Evolutionary conservation across 2,329 filamentous ascomycete species (phyloP).

Genomic region (Fusarium virguliforme): DNA sequence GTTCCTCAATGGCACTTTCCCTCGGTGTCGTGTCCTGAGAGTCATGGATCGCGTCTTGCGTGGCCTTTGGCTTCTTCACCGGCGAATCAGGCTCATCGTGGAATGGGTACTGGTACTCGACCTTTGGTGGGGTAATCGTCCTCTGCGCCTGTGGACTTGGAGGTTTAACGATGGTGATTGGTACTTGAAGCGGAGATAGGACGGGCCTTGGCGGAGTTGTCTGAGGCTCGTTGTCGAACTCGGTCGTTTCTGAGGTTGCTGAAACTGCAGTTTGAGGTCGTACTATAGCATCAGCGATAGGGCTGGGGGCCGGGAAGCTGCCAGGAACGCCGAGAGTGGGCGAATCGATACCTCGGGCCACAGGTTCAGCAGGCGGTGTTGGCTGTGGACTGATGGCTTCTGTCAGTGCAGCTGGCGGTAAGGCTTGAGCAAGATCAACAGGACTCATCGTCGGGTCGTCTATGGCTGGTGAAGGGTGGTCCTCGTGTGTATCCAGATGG

Average conservation of each 20-base stretch:
- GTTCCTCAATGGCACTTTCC: constrained; percentile 24
- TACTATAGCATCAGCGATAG: constrained; percentile 61
- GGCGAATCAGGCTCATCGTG: constrained; percentile 60
- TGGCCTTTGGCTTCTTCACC: constrained; percentile 24
- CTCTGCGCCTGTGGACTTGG: constrained; percentile 50
- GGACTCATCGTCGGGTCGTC: constrained; percentile 45
- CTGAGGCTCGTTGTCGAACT: constrained; percentile 82
- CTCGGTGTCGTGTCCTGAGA: constrained; percentile 37
- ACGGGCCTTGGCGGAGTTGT: constrained; percentile 66
- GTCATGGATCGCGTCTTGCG: constrained; percentile 38
- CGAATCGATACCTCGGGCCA: constrained; percentile 66
- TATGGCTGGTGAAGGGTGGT: constrained; percentile 37
- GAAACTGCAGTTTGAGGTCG: constrained; percentile 74
- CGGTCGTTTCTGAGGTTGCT: constrained; percentile 73
- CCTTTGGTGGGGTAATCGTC: constrained; percentile 50
- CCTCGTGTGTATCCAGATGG: constrained; percentile 27
- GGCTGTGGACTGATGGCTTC: constrained; percentile 33
- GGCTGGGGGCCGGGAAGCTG: constrained; percentile 67
- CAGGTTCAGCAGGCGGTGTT: constrained; percentile 28
- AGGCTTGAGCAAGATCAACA: constrained; percentile 44
- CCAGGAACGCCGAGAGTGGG: constrained; percentile 78
- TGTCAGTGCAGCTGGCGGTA: constrained; percentile 46
- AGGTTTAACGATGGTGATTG: constrained; percentile 51
- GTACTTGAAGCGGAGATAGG: constrained; percentile 46
- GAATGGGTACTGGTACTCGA: constrained; percentile 68